Conservation (phyloP, 192 early-diverging fungal species). For the Gryganskiella cystojenkinii region DNA sequence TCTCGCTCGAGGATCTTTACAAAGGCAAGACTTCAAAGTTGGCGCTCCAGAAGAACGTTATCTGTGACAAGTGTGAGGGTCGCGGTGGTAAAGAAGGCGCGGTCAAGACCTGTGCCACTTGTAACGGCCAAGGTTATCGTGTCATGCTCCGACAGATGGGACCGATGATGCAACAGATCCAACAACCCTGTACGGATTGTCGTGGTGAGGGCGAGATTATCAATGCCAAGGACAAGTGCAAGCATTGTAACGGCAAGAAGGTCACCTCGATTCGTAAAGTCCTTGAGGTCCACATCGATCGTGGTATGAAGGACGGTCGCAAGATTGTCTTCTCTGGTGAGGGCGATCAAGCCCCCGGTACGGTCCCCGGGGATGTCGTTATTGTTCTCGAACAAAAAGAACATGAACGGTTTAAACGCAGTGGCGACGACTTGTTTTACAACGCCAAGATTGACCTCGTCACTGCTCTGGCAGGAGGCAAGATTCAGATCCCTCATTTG, state of each 20-base stretch:
- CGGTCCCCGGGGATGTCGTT: slow-evolving; percentile 94
- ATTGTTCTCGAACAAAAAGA: slow-evolving; percentile 96
- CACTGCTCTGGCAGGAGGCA: slow-evolving; percentile 94
- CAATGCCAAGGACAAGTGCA: slow-evolving; percentile 88
- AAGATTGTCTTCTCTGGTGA: slow-evolving; percentile 94
- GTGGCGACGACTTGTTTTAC: slow-evolving; percentile 88
- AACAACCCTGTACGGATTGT: slow-evolving; percentile 92
- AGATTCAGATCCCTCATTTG: slow-evolving; percentile 89
- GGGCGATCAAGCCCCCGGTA: slow-evolving; percentile 92
- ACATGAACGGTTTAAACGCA: slow-evolving; percentile 90
- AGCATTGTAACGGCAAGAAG: slow-evolving; percentile 89
- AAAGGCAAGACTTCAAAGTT: slow-evolving; percentile 91
- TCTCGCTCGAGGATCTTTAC: slow-evolving; percentile 88
- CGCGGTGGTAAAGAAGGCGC: slow-evolving; percentile 95
- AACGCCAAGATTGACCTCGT: slow-evolving; percentile 92
- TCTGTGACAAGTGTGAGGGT: slow-evolving; percentile 93
- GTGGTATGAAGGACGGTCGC: slow-evolving; percentile 96
- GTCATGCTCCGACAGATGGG: slow-evolving; percentile 92
- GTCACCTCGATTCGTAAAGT: slow-evolving; percentile 88
- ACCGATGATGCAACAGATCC: slow-evolving; percentile 99
- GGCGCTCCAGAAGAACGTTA: slow-evolving; percentile 89
- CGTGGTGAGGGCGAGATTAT: slow-evolving; percentile 91
- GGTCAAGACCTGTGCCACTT: slow-evolving; percentile 80
- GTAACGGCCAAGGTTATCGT: slow-evolving; percentile 89
- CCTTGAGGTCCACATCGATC: slow-evolving; percentile 96